A percentile compares a stretch with the other conserved stretches of the same genome.
phyloP scores from a whole-genome alignment of 371 early-diverging fungal species.

The Scutellospora calospora region DNA sequence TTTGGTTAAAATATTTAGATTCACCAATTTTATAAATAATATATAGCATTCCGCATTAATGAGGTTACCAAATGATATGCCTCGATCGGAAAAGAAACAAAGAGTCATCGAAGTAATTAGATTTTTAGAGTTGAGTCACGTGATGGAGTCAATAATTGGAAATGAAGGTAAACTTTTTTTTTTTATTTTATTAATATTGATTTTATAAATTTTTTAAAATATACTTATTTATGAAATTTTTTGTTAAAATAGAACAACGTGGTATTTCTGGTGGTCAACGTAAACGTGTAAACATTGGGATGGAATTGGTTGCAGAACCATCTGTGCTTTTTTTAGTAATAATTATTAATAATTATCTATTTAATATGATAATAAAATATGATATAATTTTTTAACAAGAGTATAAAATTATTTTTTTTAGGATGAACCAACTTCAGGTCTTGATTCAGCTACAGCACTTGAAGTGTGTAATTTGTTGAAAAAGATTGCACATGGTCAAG shows the following conservation, averaged over 20 bases:
- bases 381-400: not conserved
- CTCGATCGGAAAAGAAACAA: constrained; percentile 57
- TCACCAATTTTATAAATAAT: not conserved
- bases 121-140: constrained; percentile 67
- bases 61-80: constrained; percentile 65
- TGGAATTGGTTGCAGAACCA: constrained; percentile 82
- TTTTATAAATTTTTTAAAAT: too few species aligned
- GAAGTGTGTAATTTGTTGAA: constrained; percentile 89
- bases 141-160: constrained; percentile 73
- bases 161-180: constrained; percentile 53
- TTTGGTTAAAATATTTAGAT: not conserved
- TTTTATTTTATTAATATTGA: not conserved
- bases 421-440: constrained; percentile 86
- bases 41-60: constrained; percentile 69
- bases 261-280: constrained; percentile 90
- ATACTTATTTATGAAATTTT: not conserved
- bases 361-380: too few species aligned
- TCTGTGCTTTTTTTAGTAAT: constrained; percentile 76
- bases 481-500: constrained; percentile 80
- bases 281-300: constrained; percentile 88
- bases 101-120: constrained; percentile 67
- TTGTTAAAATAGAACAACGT: constrained; percentile 51
- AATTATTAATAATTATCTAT: not conserved
- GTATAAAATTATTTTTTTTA: not conserved
- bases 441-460: constrained; percentile 91